Percentiles rank a stretch among this genome's conserved stretches.
Evolutionary conservation across 345 rosid genomes (phyloP).

Genomic region (Orychophragmus violaceus): DNA sequence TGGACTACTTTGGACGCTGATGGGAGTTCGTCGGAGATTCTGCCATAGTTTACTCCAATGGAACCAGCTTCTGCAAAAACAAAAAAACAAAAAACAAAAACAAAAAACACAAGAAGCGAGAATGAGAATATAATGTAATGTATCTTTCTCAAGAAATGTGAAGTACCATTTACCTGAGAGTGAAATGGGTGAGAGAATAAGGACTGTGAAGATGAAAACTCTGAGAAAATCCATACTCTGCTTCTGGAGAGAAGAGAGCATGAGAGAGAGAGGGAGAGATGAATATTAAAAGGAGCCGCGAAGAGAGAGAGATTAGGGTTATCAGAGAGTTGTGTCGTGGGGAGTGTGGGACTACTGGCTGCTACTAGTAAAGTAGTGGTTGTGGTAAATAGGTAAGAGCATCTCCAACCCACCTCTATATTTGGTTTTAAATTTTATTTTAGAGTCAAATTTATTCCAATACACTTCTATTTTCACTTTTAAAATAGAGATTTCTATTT

Average conservation of each 20-base stretch:
- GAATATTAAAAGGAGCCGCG: neutral
- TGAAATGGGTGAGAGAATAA: constrained; percentile 8
- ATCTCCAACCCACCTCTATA: no score
- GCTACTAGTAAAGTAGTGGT: neutral
- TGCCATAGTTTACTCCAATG: constrained; percentile 89
- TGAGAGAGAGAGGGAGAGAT: neutral
- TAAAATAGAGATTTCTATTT: no score
- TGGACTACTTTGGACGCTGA: constrained; percentile 60
- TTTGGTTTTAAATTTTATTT: no score
- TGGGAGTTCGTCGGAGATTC: constrained; percentile 76
- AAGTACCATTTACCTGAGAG: constrained; percentile 15
- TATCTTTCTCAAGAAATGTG: neutral
- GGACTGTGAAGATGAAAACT: neutral
- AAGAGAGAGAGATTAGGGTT: constrained; percentile 4
- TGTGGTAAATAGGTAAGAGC: neutral
- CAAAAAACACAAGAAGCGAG: neutral
- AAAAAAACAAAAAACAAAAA: no score
- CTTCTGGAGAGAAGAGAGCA: constrained; percentile 20
- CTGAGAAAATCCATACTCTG: constrained; percentile 19
- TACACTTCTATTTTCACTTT: no score
- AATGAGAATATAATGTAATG: neutral
- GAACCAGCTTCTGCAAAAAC: constrained; percentile 58
- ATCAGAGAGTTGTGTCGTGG: constrained; percentile 10
- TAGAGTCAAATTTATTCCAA: no score
- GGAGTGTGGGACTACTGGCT: neutral